A percentile compares a stretch with the other conserved stretches of the same genome.
Conservation (phyloP, 139 green algal genomes). For the Limnomonas spitsbergensis region DNA sequence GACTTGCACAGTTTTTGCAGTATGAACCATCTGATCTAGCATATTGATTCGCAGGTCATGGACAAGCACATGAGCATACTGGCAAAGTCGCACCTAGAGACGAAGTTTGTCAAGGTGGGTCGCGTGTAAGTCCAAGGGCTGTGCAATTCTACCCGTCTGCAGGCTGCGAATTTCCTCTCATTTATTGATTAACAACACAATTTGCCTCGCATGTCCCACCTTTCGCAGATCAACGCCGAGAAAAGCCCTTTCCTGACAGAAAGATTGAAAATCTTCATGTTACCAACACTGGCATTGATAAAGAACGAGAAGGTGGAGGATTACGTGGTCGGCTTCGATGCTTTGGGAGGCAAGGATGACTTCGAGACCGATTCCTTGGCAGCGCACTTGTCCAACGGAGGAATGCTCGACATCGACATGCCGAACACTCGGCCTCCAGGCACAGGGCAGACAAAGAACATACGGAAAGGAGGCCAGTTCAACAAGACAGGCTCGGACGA, state of each 20-base stretch:
- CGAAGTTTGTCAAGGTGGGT: constrained; percentile 78
- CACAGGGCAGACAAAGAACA: constrained; percentile 9
- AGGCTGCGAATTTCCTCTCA: no score
- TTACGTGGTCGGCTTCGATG: constrained; percentile 69
- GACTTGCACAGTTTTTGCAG: no score
- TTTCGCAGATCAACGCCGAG: constrained; percentile 84
- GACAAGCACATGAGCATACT: constrained; percentile 79
- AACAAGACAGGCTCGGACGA: constrained; percentile 67
- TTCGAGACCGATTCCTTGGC: constrained; percentile 56
- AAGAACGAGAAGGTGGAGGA: constrained; percentile 83
- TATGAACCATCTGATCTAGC: neutral
- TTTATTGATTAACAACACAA: no score
- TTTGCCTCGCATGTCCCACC: neutral
- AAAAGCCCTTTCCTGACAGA: constrained; percentile 90
- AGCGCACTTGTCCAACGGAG: constrained; percentile 42
- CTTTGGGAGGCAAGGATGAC: constrained; percentile 61
- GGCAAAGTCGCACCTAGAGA: constrained; percentile 78
- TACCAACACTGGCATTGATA: constrained; percentile 89
- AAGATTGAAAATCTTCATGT: constrained; percentile 86
- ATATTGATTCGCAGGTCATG: constrained; percentile 65
- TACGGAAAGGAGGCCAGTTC: constrained; percentile 43
- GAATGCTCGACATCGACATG: constrained; percentile 41
- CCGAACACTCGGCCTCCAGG: neutral
- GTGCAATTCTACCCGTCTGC: neutral
- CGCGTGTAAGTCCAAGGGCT: neutral